phyloP scores from a whole-genome alignment of 2,329 filamentous ascomycete species.

The Ascomycota sp. region DNA sequence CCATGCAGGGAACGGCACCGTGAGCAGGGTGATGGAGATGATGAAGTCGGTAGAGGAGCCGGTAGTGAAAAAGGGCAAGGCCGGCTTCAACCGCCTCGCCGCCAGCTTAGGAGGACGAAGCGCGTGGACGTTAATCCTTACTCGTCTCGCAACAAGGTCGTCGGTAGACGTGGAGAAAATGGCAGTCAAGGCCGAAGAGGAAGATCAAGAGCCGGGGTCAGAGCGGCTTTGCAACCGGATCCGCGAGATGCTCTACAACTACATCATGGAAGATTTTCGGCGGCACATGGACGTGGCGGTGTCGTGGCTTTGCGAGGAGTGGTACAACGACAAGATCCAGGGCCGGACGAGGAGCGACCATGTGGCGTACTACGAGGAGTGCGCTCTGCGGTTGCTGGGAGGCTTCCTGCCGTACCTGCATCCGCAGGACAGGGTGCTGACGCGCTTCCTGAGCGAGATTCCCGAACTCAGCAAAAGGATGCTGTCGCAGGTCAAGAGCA shows the following conservation, averaged over 20 bases:
- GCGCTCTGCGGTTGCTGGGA: constrained; percentile 65
- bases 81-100: constrained; percentile 67
- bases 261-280: constrained; percentile 82
- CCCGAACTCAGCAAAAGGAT: constrained; percentile 57
- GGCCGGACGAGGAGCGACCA: constrained; percentile 23
- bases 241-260: constrained; percentile 61
- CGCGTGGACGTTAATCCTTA: constrained; percentile 77
- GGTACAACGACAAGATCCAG: constrained; percentile 65
- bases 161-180: constrained; percentile 46
- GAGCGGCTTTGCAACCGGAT: constrained; percentile 45
- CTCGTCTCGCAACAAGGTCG: constrained; percentile 65
- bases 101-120: constrained; percentile 71
- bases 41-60: constrained; percentile 54
- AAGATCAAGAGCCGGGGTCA: constrained; percentile 27
- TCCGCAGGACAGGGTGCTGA: constrained; percentile 70
- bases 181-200: constrained; percentile 39
- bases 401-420: constrained; percentile 84
- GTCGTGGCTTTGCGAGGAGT: constrained; percentile 90
- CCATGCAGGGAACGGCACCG: constrained; percentile 54
- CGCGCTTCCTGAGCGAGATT: constrained; percentile 80
- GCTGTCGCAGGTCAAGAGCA: constrained; percentile 47
- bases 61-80: constrained; percentile 36
- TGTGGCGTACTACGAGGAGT: constrained; percentile 54
- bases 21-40: constrained; percentile 59
- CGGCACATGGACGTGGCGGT: constrained; percentile 77